phyloP scores from a whole-genome alignment of 352 stramenopile genomes.

The Thraustotheca clavata region DNA sequence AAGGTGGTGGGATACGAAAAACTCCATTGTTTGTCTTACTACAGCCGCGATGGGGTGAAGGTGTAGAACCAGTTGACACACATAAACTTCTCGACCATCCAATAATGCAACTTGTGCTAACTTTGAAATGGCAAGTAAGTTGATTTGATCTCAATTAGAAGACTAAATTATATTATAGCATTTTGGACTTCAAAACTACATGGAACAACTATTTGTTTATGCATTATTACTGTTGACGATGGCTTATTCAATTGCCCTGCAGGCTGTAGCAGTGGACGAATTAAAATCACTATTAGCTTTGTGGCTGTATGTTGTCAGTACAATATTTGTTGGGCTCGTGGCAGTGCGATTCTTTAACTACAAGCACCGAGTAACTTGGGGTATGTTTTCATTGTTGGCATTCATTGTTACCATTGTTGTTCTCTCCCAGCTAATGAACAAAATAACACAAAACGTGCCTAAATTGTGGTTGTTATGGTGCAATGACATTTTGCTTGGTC shows the following conservation, averaged over 20 bases:
- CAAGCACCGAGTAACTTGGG: neutral
- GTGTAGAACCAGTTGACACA: no score
- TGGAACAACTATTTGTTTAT: neutral
- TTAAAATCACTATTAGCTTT: neutral
- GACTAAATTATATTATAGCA: neutral
- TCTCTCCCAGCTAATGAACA: no score
- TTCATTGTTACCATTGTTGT: neutral
- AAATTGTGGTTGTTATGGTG: no score
- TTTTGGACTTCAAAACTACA: neutral
- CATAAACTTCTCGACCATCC: neutral
- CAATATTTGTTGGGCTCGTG: neutral
- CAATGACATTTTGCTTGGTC: no score
- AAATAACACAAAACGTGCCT: no score
- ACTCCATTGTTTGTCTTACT: no score
- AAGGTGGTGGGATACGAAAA: no score
- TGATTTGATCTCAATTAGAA: neutral
- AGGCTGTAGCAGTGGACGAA: neutral
- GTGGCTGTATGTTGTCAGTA: neutral
- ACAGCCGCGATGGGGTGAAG: no score
- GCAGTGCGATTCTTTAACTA: neutral
- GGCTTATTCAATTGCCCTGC: neutral
- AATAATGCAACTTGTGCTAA: neutral
- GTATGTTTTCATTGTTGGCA: neutral
- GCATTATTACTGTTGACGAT: neutral
- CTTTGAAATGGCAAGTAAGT: neutral